Percentiles rank a stretch among this genome's conserved stretches.
Conservation (phyloP, 345 rosid genomes). For the Firmiana major region DNA sequence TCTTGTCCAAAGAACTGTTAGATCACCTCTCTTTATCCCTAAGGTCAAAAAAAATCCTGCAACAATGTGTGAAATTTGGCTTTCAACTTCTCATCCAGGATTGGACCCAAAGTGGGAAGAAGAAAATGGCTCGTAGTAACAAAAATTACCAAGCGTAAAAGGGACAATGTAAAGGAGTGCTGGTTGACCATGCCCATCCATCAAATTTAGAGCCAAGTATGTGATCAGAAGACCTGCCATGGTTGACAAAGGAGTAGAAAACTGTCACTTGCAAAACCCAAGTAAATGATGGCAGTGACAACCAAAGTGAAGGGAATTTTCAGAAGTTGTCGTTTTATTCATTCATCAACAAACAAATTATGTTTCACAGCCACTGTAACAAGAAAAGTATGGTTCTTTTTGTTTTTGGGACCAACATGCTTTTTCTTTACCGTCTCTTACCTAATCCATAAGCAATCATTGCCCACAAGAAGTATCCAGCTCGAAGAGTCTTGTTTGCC, state of each 20-base stretch:
- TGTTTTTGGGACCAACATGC: not conserved
- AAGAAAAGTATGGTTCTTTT: not conserved
- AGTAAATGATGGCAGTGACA: not conserved
- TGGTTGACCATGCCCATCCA: constrained; percentile 98
- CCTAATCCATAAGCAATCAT: constrained; percentile 93
- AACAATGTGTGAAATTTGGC: not conserved
- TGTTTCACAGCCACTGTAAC: not conserved
- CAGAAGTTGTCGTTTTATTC: not conserved
- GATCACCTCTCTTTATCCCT: constrained; percentile 72
- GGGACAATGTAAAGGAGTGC: constrained; percentile 95
- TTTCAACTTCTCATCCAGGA: not conserved
- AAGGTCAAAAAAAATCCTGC: constrained; percentile 73
- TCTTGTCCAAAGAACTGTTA: constrained; percentile 64
- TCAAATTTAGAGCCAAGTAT: constrained; percentile 83
- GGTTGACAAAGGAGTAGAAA: not conserved
- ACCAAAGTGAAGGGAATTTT: not conserved
- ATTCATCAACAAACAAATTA: not conserved
- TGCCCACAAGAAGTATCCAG: constrained; percentile 96
- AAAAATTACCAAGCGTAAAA: constrained; percentile 73
- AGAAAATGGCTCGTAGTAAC: not conserved
- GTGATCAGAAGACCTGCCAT: constrained; percentile 85
- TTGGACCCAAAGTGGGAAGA: not conserved
- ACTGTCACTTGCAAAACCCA: not conserved
- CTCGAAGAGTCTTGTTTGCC: constrained; percentile 74
- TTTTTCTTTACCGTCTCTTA: constrained; percentile 25